phyloP scores from a whole-genome alignment of 176 grass and related monocot genomes.

The Ensete glaucum region DNA sequence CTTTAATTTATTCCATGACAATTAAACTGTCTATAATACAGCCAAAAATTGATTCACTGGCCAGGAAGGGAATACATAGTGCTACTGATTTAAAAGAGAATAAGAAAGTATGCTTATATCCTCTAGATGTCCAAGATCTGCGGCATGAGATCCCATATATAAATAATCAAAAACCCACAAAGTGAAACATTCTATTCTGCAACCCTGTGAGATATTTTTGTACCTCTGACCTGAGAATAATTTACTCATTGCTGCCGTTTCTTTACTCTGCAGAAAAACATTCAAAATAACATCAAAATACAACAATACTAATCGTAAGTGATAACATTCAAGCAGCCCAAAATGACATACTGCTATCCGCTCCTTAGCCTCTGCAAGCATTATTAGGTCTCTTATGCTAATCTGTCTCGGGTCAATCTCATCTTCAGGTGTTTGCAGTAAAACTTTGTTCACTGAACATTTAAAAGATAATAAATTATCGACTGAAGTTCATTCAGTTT shows the following conservation, averaged over 20 bases:
- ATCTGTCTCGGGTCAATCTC: slow-evolving; percentile 51
- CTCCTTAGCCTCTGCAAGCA: slow-evolving; percentile 51
- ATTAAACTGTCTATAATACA: background rate
- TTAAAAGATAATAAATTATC: background rate
- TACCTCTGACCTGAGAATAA: slow-evolving; percentile 47
- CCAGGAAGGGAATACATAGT: background rate
- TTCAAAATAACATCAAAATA: slow-evolving; percentile 21
- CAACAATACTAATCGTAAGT: slow-evolving; percentile 13
- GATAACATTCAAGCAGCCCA: slow-evolving; percentile 9
- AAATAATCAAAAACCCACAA: slow-evolving; percentile 2
- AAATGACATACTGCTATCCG: slow-evolving; percentile 27
- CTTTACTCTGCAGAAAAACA: slow-evolving; percentile 33
- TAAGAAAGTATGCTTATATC: background rate
- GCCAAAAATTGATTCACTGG: background rate
- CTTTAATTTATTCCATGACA: too few relatives aligned
- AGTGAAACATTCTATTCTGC: background rate
- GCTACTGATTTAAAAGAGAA: background rate
- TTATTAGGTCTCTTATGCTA: slow-evolving; percentile 43
- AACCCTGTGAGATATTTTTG: background rate
- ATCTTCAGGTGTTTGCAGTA: slow-evolving; percentile 38
- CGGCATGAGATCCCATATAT: background rate
- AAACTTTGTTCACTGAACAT: slow-evolving; percentile 37
- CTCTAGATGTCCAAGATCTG: background rate
- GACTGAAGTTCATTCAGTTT: background rate
- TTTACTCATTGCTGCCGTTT: slow-evolving; percentile 17